A percentile compares a stretch with the other conserved stretches of the same genome.
phyloP scores from a whole-genome alignment of 768 basidiomycete genomes.

The Agrocybe pediades region DNA sequence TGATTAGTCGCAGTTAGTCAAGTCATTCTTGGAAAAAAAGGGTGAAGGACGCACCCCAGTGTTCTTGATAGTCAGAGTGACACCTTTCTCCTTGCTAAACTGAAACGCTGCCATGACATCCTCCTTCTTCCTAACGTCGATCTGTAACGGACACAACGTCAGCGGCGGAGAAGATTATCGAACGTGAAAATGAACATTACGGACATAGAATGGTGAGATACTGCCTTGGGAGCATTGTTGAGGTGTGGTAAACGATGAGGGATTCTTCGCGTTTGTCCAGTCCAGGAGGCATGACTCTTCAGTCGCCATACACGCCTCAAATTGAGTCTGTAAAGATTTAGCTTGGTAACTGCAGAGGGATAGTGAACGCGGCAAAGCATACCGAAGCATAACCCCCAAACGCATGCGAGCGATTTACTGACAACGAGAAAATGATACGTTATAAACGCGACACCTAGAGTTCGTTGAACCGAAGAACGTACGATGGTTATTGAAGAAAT shows the following conservation, averaged over 20 bases:
- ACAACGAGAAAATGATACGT: slow-evolving; percentile 6
- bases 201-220: slow-evolving; percentile 29
- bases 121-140: slow-evolving; percentile 22
- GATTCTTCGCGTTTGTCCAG: slow-evolving; percentile 21
- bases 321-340: slow-evolving; percentile 23
- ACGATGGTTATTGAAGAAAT: slow-evolving; percentile 22
- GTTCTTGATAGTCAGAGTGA: slow-evolving; percentile 25
- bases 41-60: slow-evolving; percentile 17
- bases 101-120: slow-evolving; percentile 26
- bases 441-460: background rate
- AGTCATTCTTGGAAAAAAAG: too few relatives aligned
- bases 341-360: too few relatives aligned
- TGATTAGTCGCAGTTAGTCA: background rate
- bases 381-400: slow-evolving; percentile 19
- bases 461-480: background rate
- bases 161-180: background rate
- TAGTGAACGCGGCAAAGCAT: background rate
- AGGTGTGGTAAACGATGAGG: slow-evolving; percentile 19
- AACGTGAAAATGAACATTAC: slow-evolving; percentile 6
- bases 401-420: too few relatives aligned
- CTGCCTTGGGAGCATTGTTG: slow-evolving; percentile 29
- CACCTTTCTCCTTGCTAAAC: slow-evolving; percentile 23
- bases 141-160: slow-evolving; percentile 11
- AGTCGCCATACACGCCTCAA: slow-evolving; percentile 42
- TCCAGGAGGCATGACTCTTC: slow-evolving; percentile 37